phyloP scores from a whole-genome alignment of 768 basidiomycete species.

The Trametes cubensis region DNA sequence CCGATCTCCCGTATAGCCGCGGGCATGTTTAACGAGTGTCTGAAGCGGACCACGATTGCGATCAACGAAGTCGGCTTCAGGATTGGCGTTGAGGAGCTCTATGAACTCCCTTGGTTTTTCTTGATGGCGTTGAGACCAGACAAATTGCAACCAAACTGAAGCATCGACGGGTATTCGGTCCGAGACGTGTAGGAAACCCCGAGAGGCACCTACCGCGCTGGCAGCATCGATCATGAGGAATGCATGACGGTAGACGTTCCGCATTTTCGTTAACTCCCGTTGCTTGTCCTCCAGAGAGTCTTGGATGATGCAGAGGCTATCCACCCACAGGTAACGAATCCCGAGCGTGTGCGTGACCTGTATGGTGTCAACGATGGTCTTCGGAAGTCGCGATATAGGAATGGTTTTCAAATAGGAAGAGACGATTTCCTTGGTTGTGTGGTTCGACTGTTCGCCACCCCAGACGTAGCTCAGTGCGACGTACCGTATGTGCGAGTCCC shows the following conservation, averaged over 20 bases:
- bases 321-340: conserved; percentile 1
- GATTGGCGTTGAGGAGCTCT: too few species aligned
- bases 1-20: not conserved
- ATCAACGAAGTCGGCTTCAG: too few species aligned
- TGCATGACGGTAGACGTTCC: not conserved
- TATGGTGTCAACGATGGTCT: conserved; percentile 1
- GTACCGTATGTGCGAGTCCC: not conserved
- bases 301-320: conserved; percentile 7
- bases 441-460: not conserved
- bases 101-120: too few species aligned
- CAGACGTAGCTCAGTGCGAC: not conserved
- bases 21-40: too few species aligned
- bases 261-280: not conserved
- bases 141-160: too few species aligned
- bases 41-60: too few species aligned
- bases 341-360: not conserved
- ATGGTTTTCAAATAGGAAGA: not conserved
- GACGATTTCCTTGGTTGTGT: not conserved
- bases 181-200: not conserved
- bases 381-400: not conserved
- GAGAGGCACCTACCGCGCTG: not conserved
- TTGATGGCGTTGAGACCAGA: not conserved
- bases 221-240: not conserved
- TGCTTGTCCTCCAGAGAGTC: not conserved
- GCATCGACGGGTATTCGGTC: too few species aligned